Evolutionary conservation across 352 stramenopile genomes (phyloP).

Genomic region (Blastocystis sp.): DNA sequence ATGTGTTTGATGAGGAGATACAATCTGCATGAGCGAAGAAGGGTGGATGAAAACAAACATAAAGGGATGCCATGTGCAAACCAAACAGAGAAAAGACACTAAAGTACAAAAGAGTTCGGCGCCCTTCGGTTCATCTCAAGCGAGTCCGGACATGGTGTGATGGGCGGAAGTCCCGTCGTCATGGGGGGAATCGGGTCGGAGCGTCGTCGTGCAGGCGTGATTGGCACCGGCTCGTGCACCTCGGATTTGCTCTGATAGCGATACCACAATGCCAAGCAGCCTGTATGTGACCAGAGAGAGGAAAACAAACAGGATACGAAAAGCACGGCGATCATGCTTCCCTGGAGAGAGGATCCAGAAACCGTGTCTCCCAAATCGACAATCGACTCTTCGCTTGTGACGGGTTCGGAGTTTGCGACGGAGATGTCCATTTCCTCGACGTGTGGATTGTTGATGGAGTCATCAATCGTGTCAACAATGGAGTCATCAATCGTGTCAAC

Average conservation of each 20-base stretch:
- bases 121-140: background rate
- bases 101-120: background rate
- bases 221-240: background rate
- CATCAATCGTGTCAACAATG: background rate
- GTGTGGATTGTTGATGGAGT: background rate
- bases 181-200: background rate
- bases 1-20: too few relatives aligned
- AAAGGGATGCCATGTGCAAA: background rate
- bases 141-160: conserved; percentile 13
- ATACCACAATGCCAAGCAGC: background rate
- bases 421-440: too few relatives aligned
- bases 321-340: background rate
- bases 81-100: conserved; percentile 25
- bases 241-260: background rate
- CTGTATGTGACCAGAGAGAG: background rate
- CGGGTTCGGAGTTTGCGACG: too few relatives aligned
- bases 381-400: background rate
- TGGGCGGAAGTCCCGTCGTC: background rate
- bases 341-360: background rate
- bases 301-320: background rate
- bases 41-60: too few relatives aligned
- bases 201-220: background rate
- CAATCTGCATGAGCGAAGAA: too few relatives aligned
- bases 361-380: background rate
- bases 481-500: background rate